Conservation (phyloP, 139 green algal genomes). For the Micractinium sp. region DNA sequence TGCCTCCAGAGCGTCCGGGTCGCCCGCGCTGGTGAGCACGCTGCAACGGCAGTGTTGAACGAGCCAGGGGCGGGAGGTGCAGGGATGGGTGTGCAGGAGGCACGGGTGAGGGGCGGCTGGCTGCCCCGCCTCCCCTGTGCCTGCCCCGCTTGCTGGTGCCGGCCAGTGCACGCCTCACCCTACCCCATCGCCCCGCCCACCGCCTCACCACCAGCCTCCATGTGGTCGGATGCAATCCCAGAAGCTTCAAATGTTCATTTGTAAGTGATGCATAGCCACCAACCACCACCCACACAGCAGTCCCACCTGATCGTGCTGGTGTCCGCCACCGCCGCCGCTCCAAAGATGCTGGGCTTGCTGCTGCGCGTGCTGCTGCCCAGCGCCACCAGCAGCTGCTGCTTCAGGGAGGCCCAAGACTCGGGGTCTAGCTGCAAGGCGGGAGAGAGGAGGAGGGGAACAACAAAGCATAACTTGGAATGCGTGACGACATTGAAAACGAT, state of each 20-base stretch:
- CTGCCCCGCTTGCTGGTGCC: background rate
- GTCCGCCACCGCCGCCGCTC: constrained; percentile 71
- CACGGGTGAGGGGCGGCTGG: too few species aligned
- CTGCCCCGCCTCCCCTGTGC: too few species aligned
- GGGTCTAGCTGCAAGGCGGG: constrained; percentile 32
- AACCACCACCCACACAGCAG: background rate
- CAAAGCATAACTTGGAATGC: too few species aligned
- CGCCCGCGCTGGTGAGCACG: constrained; percentile 42
- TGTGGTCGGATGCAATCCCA: background rate
- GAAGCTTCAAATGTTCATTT: background rate
- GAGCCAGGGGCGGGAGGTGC: too few species aligned
- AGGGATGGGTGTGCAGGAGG: too few species aligned
- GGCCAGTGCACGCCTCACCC: too few species aligned
- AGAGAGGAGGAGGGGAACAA: background rate
- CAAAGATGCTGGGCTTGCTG: constrained; percentile 85
- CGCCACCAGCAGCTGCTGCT: constrained; percentile 59
- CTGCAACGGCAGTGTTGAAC: constrained; percentile 17
- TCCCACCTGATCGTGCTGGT: constrained; percentile 18
- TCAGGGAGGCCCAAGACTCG: constrained; percentile 53
- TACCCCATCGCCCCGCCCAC: too few species aligned
- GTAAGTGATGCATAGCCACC: background rate
- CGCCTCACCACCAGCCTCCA: too few species aligned
- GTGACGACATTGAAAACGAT: background rate
- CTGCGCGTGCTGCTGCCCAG: constrained; percentile 58
- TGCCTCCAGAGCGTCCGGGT: constrained; percentile 78